phyloP scores from a whole-genome alignment of 208 protist genomes.

The Acanthamoeba royreba region DNA sequence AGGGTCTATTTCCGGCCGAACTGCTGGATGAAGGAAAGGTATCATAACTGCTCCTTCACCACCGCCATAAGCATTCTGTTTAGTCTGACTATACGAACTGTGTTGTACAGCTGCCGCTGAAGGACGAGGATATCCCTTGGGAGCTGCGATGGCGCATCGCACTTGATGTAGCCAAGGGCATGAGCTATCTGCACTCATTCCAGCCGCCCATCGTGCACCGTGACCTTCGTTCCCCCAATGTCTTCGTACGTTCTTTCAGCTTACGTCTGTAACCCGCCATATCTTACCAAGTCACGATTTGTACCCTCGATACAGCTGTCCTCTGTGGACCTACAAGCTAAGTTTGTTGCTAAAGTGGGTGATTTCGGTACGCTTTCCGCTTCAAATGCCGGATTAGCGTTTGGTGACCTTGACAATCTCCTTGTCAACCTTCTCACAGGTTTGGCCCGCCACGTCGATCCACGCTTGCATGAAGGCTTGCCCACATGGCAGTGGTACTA shows the following conservation, averaged over 20 bases:
- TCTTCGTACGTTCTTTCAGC: constrained; percentile 16
- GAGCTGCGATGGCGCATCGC: constrained; percentile 17
- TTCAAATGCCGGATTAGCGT: too few species aligned
- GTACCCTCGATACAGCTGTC: background rate
- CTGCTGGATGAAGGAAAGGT: too few species aligned
- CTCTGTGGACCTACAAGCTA: background rate
- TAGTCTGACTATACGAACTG: too few species aligned
- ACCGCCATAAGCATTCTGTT: too few species aligned
- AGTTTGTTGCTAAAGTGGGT: constrained; percentile 44
- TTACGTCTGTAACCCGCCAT: too few species aligned
- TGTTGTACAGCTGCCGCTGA: background rate
- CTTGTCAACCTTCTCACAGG: too few species aligned
- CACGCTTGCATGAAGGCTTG: background rate
- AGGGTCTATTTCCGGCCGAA: too few species aligned
- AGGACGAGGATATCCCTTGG: background rate
- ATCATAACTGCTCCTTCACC: too few species aligned
- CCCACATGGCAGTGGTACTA: constrained; percentile 45
- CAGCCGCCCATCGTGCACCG: constrained; percentile 56
- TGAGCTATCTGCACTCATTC: constrained; percentile 7
- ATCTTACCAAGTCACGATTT: too few species aligned
- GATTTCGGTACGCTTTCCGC: constrained; percentile 61
- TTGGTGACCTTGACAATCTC: too few species aligned
- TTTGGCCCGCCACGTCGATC: background rate
- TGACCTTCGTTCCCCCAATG: constrained; percentile 58
- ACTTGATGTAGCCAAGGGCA: constrained; percentile 59